Base-by-base conservation (phyloP, 2,329 filamentous ascomycete species). In the Botryotinia globosa region DNA sequence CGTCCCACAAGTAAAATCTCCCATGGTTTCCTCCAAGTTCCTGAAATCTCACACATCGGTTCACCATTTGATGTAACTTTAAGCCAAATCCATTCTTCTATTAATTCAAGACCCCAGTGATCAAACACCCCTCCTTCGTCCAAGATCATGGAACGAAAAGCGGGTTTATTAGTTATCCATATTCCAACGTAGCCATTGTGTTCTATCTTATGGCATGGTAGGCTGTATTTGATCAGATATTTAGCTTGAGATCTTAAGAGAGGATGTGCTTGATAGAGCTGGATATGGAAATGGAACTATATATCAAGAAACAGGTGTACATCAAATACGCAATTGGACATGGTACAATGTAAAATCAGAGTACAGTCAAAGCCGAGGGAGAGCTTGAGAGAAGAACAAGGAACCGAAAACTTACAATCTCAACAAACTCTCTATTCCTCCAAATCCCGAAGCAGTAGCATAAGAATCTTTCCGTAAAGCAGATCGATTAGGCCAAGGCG, bases 401-500 rank as follows among this genome's bases (percentile, higher is more conserved):
- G 16, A 42, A 32, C 2, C 25, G 6, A 0, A 20, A 42, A 54
- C 65, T 56, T 67, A 67, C 65, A 18, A 56, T 42, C 37, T 67
- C 12, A 67, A 56, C 2, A 67, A 22, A 14, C 7, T 56, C n/a
- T n/a, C 65, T 5, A 67, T 67, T 3, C 48, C 65, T 4, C 20
- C 7, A 8, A 18, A 32, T 37, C 65, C 48, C 7, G 48, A 56
- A 25, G 65, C 65, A 42, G n/a, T 42, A 67, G 6, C 18, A 80
- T 89, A 88, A 76, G 85, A 77, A 78, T 83, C 84, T 77, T 88
- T 89, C 56, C 91, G 85, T 76, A 87, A 87, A 22, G 89, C 92
- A 9, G 92, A 94, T 63, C 90, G 87, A 79, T 94, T 95, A 0
- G 92, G 92, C 92, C 93, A 95, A 1, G 93, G 92, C 4, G 93